Evolutionary conservation across 768 basidiomycete species (phyloP).

Genomic region (Podaxis rugospora): DNA sequence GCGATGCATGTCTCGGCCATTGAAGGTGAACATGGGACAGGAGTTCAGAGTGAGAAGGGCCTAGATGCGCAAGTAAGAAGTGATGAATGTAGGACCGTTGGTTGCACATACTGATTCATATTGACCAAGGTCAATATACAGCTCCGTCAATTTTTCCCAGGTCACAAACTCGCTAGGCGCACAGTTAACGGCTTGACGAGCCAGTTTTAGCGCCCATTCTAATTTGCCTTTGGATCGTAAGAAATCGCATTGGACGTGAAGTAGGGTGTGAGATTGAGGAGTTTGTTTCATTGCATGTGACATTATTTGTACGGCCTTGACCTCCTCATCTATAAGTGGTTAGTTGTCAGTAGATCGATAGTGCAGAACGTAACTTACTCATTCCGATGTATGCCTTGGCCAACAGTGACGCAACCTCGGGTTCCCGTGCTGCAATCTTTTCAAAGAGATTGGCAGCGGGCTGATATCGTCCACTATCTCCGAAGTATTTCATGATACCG

Average conservation of each 20-base stretch:
- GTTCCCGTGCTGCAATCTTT: slow-evolving; percentile 78
- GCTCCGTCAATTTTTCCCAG: slow-evolving; percentile 95
- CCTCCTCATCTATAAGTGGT: slow-evolving; percentile 78
- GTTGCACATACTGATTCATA: slow-evolving; percentile 60
- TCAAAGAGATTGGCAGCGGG: slow-evolving; percentile 93
- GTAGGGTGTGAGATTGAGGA: slow-evolving; percentile 89
- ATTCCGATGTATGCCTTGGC: slow-evolving; percentile 93
- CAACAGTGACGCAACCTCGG: slow-evolving; percentile 84
- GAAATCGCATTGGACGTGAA: slow-evolving; percentile 95
- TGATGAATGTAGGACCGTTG: background rate
- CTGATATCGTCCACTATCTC: slow-evolving; percentile 83
- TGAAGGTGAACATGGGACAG: slow-evolving; percentile 99
- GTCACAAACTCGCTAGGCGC: slow-evolving; percentile 99
- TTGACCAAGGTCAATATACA: slow-evolving; percentile 87
- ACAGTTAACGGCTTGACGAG: slow-evolving; percentile 93
- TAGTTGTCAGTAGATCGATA: background rate
- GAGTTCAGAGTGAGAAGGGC: slow-evolving; percentile 93
- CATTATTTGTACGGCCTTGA: slow-evolving; percentile 96
- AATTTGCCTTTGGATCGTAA: slow-evolving; percentile 78
- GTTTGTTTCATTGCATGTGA: slow-evolving; percentile 75
- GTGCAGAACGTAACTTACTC: slow-evolving; percentile 56
- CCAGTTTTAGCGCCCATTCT: slow-evolving; percentile 90
- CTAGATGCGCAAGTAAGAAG: slow-evolving; percentile 18
- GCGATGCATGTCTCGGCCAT: slow-evolving; percentile 91
- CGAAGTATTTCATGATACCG: slow-evolving; percentile 95